A percentile compares a stretch with the other conserved stretches of the same genome.
phyloP scores from a whole-genome alignment of 768 basidiomycete species.

The Calvatia gigantea region DNA sequence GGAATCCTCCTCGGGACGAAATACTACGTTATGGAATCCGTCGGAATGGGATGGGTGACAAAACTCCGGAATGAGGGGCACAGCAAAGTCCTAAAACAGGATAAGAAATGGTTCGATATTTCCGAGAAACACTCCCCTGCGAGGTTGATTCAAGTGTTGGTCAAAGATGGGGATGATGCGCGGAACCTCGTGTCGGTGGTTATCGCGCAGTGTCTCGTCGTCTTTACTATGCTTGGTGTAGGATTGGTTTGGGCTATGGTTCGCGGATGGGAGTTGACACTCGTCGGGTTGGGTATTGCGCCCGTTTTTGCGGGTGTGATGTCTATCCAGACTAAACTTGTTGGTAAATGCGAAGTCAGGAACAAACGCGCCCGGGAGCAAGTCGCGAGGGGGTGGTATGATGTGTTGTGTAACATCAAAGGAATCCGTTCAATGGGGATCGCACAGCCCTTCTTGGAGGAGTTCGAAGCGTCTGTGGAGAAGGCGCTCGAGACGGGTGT shows the following conservation, averaged over 20 bases:
- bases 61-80: constrained; percentile 56
- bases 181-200: constrained; percentile 71
- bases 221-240: constrained; percentile 74
- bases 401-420: constrained; percentile 81
- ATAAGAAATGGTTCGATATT: constrained; percentile 85
- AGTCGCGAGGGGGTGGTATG: constrained; percentile 81
- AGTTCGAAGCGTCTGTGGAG: constrained; percentile 64
- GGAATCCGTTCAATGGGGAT: constrained; percentile 88
- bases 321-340: constrained; percentile 69
- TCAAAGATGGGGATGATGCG: constrained; percentile 92
- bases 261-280: constrained; percentile 87
- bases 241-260: constrained; percentile 89
- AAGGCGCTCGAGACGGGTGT: constrained; percentile 65
- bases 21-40: constrained; percentile 76
- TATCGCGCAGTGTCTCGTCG: constrained; percentile 68
- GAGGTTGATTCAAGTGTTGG: constrained; percentile 66
- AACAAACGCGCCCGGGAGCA: constrained; percentile 89
- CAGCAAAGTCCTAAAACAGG: constrained; percentile 64
- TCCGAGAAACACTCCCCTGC: constrained; percentile 54
- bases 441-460: constrained; percentile 60
- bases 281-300: constrained; percentile 83
- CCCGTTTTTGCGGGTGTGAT: constrained; percentile 80
- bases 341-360: constrained; percentile 64
- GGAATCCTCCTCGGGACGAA: constrained; percentile 74
- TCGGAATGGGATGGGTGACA: constrained; percentile 74